Conservation (phyloP, 1,284 basidiomycete species). For the Irpex rosettiformis region DNA sequence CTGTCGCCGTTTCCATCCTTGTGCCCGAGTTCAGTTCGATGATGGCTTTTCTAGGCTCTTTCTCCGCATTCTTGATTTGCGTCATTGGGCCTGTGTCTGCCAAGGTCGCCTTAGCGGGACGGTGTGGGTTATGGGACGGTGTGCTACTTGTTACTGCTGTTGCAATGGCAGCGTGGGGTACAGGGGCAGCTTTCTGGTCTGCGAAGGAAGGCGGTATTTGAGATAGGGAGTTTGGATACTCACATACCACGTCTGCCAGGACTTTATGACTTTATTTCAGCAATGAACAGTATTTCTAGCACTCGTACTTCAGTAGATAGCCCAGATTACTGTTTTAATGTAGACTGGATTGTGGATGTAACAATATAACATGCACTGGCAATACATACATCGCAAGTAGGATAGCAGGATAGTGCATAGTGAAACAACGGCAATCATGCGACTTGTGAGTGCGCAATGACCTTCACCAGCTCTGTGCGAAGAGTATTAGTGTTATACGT, state of each 20-base stretch:
- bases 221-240: not conserved
- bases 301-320: not conserved
- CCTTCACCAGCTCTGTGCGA: slow-evolving; percentile 73
- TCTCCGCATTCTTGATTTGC: slow-evolving; percentile 82
- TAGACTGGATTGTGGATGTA: not conserved
- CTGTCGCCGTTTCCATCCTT: slow-evolving; percentile 71
- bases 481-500: slow-evolving; percentile 10
- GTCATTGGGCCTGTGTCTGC: slow-evolving; percentile 76
- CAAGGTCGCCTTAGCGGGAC: slow-evolving; percentile 53
- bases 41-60: slow-evolving; percentile 90
- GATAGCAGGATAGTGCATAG: not conserved
- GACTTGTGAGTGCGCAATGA: slow-evolving; percentile 66
- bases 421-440: slow-evolving; percentile 24
- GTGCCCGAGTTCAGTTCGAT: slow-evolving; percentile 85
- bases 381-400: not conserved
- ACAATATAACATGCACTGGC: not conserved
- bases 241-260: not conserved
- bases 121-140: slow-evolving; percentile 49
- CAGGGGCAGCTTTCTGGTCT: slow-evolving; percentile 60
- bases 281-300: not conserved
- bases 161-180: slow-evolving; percentile 78
- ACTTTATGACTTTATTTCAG: not conserved
- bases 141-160: slow-evolving; percentile 52
- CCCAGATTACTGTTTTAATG: not conserved
- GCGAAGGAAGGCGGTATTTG: slow-evolving; percentile 13